phyloP scores from a whole-genome alignment of 257 asterid genomes.

The Rehmannia glutinosa region DNA sequence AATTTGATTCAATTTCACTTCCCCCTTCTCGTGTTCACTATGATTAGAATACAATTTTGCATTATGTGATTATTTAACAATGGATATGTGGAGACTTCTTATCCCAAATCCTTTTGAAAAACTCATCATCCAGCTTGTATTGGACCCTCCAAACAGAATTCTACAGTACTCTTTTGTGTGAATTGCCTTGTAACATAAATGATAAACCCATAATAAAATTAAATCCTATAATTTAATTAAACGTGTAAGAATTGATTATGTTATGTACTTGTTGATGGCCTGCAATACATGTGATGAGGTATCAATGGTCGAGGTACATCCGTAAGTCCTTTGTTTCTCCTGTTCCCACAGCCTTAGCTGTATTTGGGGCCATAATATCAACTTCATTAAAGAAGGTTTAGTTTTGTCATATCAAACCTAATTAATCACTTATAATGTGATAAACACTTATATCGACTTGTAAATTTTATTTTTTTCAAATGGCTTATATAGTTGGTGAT shows the following conservation, averaged over 20 bases:
- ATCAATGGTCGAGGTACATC: slow-evolving; percentile 42
- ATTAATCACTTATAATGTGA: neutral
- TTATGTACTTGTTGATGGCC: neutral
- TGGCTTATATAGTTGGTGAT: slow-evolving; percentile 6
- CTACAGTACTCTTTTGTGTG: slow-evolving; percentile 2
- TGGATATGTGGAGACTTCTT: too few species aligned
- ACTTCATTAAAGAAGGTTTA: neutral
- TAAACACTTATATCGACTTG: neutral
- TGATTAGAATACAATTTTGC: too few species aligned
- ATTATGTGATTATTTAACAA: too few species aligned
- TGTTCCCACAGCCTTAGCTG: slow-evolving; percentile 34
- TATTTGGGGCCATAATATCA: slow-evolving; percentile 18
- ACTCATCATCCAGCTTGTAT: too few species aligned
- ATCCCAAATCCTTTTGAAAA: too few species aligned
- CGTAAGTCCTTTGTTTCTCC: slow-evolving; percentile 41
- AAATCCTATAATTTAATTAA: neutral
- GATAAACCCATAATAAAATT: neutral
- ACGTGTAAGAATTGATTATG: neutral
- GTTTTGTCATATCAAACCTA: neutral
- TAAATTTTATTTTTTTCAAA: neutral
- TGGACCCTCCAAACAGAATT: slow-evolving; percentile 16
- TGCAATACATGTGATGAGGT: slow-evolving; percentile 38
- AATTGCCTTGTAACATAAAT: neutral
- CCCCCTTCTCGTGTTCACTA: too few species aligned
- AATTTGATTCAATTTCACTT: too few species aligned